Base-by-base conservation (phyloP, 129 eudicot species). In the Flaveria ramosissima region DNA sequence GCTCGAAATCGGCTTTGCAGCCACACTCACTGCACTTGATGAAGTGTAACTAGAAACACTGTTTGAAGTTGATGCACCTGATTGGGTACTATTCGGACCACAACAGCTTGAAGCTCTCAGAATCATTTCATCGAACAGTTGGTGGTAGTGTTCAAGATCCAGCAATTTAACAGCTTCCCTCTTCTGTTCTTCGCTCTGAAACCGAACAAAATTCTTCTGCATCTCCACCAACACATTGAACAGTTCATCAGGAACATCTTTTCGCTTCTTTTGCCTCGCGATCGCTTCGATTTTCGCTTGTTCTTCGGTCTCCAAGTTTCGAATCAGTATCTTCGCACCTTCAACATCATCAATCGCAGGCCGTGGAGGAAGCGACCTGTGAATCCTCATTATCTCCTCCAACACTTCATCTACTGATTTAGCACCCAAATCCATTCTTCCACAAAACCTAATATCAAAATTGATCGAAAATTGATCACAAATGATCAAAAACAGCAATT, bases 341-440 rank as follows among this genome's bases (percentile, higher is more conserved):
- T 88, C 96, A 36, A 93, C 87, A 41, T 93, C 98, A 9, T 93
- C 98, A 30, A 93, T 83, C 56, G 75, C 96, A 12, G 97, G 98
- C 8, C 98, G 79, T 9, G 81, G 16, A 42, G 98, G 97, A 20
- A 93, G 82, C n/a, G 89, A 85, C 52, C 77, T 84, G 68, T 88
- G 97, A 45, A 87, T 78, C 60, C 88, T 88, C 89, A 88, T 93
- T 15, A 93, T 87, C 84, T 87, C 96, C 39, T 68, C 92, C 83
- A 93, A 89, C 27, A 86, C 93, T 36, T 81, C 88, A 41, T 93
- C 98, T 14, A 82, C 63, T 64, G 92, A 79, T 82, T 86, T 90
- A 23, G 78, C 82, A 10, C 83, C 84, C 46, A 74, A 59, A 50
- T 84, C 95, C 95, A 89, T 87, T 63, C 76, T 60, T 66, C 9